Evolutionary conservation across 306 rosid species (phyloP), one percentile per base, ranked within the genome.

Genomic region (Dalbergia oliveri): DNA sequence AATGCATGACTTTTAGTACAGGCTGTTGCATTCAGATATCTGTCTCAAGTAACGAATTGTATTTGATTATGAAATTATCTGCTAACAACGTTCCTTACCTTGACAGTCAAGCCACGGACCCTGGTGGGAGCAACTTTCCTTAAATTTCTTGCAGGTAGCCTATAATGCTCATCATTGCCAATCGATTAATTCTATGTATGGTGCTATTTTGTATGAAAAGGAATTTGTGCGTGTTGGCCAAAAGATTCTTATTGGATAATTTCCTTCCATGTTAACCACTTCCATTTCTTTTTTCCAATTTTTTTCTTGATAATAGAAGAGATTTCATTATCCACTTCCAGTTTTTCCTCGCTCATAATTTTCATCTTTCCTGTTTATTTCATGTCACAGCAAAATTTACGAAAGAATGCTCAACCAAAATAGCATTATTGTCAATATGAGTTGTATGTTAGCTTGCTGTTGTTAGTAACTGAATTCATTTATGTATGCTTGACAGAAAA

Each of bases 41-140:
- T 60, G 78, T 71, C 57, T 43, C 49, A 45, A 31, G 65, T 67
- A 77, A 47, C 58, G 34, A 56, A 56, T 71, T 82, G 21, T 76
- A 41, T 85, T 82, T 35, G 83, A 73, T 21, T 76, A 14, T 31
- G 77, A 76, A 72, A 75, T 73, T 79, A 78, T 75, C 63, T 53
- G 31, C 56, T 87, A 76, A 81, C 61, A 50, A 70, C 73, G 44
- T 69, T 73, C 61, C 82, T 85, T 75, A 50, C 74, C 73, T 90
- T 56, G 88, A 80, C 93, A 95, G 98, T 91, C 82, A 91, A 93
- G 81, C 99, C 99, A 33, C 88, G 93, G 80, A 90, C 97, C 31
- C 84, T 95, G 84, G 96, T 90, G 69, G 99, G 99, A 82, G 98
- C 98, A 72, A 90, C 91, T 67, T 95, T 95, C 85, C 84, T 95